Conservation (phyloP, 2,329 filamentous ascomycete genomes). For the Neonectria ditissima region DNA sequence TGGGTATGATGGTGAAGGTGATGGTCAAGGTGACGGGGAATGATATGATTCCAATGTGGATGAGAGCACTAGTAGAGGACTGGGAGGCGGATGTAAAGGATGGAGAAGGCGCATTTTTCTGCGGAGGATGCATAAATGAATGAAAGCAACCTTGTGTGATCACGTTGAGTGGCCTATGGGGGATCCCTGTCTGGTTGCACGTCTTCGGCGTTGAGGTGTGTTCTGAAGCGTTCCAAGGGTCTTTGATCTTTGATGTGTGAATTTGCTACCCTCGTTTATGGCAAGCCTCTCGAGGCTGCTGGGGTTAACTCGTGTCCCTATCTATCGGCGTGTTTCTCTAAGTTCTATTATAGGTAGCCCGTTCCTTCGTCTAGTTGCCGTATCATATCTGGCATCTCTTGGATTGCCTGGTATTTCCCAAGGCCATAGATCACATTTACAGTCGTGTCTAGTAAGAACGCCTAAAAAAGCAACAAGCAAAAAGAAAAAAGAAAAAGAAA, state of each 20-base stretch:
- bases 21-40: conserved; percentile 10
- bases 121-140: conserved; percentile 41
- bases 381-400: not conserved
- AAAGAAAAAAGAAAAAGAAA: not conserved
- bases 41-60: conserved; percentile 24
- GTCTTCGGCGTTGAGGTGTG: not conserved
- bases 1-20: conserved; percentile 10
- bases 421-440: conserved; percentile 10
- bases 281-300: not conserved
- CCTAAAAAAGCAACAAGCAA: conserved; percentile 1
- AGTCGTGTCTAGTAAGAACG: conserved; percentile 9
- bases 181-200: not conserved
- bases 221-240: not conserved
- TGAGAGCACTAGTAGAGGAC: conserved; percentile 4
- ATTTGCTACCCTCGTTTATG: not conserved
- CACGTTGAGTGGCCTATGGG: not conserved
- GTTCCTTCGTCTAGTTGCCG: conserved; percentile 1
- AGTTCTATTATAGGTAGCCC: conserved; percentile 1
- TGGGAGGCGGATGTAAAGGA: conserved; percentile 7
- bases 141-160: conserved; percentile 40
- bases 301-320: not conserved
- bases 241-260: not conserved
- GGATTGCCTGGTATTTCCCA: not conserved
- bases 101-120: conserved; percentile 27
- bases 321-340: not conserved